These are phyloP conservation scores for Xylariomycetidae sp. DNA, from an alignment of 2,329 filamentous ascomycete genomes.

Conservation along the genomic window DNA sequence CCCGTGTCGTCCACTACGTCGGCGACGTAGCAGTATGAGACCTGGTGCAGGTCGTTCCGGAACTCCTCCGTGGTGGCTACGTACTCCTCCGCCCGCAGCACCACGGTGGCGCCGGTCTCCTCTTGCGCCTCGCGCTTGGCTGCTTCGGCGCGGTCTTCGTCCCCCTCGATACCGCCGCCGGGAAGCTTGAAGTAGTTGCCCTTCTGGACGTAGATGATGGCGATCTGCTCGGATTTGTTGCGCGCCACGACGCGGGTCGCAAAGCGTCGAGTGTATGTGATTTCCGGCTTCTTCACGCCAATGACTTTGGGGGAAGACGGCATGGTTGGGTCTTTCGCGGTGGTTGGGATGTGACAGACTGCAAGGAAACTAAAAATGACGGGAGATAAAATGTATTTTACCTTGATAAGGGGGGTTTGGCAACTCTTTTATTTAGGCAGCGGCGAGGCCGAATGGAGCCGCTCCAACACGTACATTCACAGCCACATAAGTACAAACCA, in stretches of 20 bases:
- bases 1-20: slow-evolving; percentile 4
- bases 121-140: slow-evolving; percentile 4
- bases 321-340: background rate
- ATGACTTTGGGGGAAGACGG: slow-evolving; percentile 2
- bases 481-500: too few species aligned
- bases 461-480: too few species aligned
- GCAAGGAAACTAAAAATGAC: too few species aligned
- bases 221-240: background rate
- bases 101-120: slow-evolving; percentile 5
- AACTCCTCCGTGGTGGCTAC: slow-evolving; percentile 5
- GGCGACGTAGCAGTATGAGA: slow-evolving; percentile 6
- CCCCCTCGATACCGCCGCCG: slow-evolving; percentile 4
- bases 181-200: slow-evolving; percentile 6
- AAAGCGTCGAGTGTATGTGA: slow-evolving; percentile 2
- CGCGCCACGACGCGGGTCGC: slow-evolving; percentile 3
- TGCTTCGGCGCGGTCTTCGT: slow-evolving; percentile 1
- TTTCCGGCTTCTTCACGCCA: slow-evolving; percentile 1
- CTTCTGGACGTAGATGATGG: slow-evolving; percentile 5
- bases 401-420: too few species aligned
- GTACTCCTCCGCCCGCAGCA: slow-evolving; percentile 1
- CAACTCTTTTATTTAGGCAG: too few species aligned
- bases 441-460: too few species aligned
- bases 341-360: too few species aligned
- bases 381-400: too few species aligned
- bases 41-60: slow-evolving; percentile 4